Percentiles rank a stretch among this genome's conserved stretches.
These are phyloP conservation scores for Apiotrichum brassicae DNA, from an alignment of 1,284 basidiomycete species.

Conservation along the genomic window DNA sequence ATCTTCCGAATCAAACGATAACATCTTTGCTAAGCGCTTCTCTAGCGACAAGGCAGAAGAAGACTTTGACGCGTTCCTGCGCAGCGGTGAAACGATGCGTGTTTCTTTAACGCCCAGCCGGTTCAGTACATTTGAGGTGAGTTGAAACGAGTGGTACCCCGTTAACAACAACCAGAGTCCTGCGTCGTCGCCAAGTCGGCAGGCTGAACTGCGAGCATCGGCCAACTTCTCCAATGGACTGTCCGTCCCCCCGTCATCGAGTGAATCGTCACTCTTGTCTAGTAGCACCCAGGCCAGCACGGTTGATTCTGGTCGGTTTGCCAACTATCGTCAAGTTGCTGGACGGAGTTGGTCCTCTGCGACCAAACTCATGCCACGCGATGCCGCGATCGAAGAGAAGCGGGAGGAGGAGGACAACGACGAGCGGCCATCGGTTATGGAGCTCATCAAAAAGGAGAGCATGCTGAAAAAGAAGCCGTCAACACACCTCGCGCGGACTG, in stretches of 20 bases:
- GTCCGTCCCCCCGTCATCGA: conserved; percentile 7
- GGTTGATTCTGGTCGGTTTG: conserved; percentile 2
- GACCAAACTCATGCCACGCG: conserved; percentile 20
- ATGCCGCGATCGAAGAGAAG: conserved; percentile 32
- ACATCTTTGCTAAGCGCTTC: neutral
- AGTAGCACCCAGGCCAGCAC: conserved; percentile 10
- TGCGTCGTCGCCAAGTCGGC: neutral
- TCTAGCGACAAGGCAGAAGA: conserved; percentile 42
- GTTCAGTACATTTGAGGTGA: conserved; percentile 80
- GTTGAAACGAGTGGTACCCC: conserved; percentile 10
- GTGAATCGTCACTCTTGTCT: conserved; percentile 14
- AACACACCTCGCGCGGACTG: conserved; percentile 17
- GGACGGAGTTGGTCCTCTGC: conserved; percentile 7
- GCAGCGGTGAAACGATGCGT: conserved; percentile 81
- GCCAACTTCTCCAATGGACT: neutral
- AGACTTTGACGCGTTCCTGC: conserved; percentile 86
- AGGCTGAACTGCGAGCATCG: neutral
- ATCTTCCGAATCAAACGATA: conserved; percentile 4
- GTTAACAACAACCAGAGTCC: conserved; percentile 2
- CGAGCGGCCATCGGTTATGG: conserved; percentile 3
- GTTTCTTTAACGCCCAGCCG: conserved; percentile 90
- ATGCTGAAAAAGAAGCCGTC: neutral
- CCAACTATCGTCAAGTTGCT: conserved; percentile 8
- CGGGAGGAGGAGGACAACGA: conserved; percentile 26
- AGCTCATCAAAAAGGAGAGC: conserved; percentile 6